These are phyloP conservation scores for Skeletonema potamos DNA, from an alignment of 108 stramenopile species.

Conservation along the genomic window DNA sequence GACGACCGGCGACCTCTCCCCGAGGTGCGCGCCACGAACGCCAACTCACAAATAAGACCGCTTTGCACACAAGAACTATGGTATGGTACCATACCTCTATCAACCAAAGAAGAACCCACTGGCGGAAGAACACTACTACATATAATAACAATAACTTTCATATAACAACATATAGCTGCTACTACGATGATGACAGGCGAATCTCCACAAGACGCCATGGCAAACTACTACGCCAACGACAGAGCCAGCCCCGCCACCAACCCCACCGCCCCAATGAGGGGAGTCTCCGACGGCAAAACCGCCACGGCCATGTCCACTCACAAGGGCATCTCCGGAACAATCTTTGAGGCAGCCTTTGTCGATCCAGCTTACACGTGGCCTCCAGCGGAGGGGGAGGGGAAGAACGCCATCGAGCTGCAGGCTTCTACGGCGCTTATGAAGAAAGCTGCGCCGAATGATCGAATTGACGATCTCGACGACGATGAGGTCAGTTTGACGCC, in stretches of 20 bases:
- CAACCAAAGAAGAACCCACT: no score
- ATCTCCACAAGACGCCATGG: conserved; percentile 37
- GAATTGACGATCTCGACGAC: conserved; percentile 25
- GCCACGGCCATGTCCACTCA: conserved; percentile 14
- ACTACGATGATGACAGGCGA: conserved; percentile 1
- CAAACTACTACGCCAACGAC: conserved; percentile 22
- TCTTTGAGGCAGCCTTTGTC: conserved; percentile 86
- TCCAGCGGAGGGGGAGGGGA: conserved; percentile 66
- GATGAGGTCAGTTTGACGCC: conserved; percentile 14
- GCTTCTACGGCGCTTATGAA: conserved; percentile 56
- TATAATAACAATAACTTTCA: no score
- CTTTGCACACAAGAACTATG: no score
- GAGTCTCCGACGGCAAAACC: conserved; percentile 11
- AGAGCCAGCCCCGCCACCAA: conserved; percentile 4
- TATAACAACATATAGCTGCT: no score
- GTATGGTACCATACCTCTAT: no score
- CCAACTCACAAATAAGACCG: no score
- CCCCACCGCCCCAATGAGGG: not conserved
- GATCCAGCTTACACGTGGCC: conserved; percentile 86
- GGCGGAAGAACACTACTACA: no score
- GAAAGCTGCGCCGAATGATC: conserved; percentile 33
- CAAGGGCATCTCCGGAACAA: conserved; percentile 48
- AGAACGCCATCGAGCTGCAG: conserved; percentile 81
- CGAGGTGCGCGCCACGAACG: no score
- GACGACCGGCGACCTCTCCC: no score